These are phyloP conservation scores for Acer campestre DNA, from an alignment of 345 rosid genomes.

Conservation along the genomic window DNA sequence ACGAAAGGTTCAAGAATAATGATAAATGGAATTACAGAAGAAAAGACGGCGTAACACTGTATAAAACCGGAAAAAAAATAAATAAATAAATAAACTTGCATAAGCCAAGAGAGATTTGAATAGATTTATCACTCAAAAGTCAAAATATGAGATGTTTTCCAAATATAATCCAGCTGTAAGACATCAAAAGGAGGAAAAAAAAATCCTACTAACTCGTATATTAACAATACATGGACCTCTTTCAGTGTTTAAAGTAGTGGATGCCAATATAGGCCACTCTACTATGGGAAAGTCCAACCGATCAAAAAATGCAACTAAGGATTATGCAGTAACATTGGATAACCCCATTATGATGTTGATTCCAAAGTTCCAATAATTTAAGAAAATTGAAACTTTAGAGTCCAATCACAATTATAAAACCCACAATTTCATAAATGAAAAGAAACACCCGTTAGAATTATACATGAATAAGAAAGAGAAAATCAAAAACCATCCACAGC, in stretches of 20 bases:
- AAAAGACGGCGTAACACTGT: not conserved
- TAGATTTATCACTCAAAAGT: conserved; percentile 18
- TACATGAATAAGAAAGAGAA: not conserved
- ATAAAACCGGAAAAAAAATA: not conserved
- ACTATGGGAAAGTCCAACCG: not conserved
- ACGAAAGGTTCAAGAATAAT: not conserved
- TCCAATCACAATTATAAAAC: not conserved
- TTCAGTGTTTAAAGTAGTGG: not conserved
- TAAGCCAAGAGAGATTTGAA: conserved; percentile 7
- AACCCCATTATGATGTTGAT: not conserved
- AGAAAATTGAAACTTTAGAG: not conserved
- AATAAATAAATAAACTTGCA: not conserved
- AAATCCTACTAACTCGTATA: not conserved
- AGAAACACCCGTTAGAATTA: not conserved
- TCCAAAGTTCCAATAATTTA: not conserved
- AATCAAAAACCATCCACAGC: not conserved
- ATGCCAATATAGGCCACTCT: not conserved
- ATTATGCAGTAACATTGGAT: not conserved
- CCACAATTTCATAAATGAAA: not conserved
- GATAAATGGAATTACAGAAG: not conserved
- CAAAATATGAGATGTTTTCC: not conserved
- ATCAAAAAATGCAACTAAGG: not conserved
- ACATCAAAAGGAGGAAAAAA: not conserved
- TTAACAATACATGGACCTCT: not conserved
- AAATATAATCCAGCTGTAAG: not conserved